Evolutionary conservation across 805 yeast species (phyloP).

Genomic region (Wickerhamiella lipophila): DNA sequence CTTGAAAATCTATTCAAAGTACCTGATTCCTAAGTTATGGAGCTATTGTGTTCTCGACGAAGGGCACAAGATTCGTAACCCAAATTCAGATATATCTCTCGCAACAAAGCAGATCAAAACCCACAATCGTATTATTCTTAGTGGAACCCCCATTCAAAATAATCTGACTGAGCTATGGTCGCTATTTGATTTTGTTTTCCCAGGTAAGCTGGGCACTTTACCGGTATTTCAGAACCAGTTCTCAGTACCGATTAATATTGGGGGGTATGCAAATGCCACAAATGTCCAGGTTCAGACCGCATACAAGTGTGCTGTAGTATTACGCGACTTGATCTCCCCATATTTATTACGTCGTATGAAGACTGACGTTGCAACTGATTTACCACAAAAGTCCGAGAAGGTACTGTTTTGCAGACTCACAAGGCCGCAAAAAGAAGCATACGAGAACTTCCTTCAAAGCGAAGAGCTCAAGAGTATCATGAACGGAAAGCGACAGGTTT

Average conservation of each 20-base stretch:
- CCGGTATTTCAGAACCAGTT: slow-evolving; percentile 92
- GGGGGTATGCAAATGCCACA: slow-evolving; percentile 97
- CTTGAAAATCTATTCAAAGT: slow-evolving; percentile 50
- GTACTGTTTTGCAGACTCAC: slow-evolving; percentile 86
- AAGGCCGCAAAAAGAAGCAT: slow-evolving; percentile 55
- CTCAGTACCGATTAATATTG: slow-evolving; percentile 81
- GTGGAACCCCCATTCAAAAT: slow-evolving; percentile 96
- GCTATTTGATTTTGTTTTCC: slow-evolving; percentile 85
- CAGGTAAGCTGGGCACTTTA: slow-evolving; percentile 86
- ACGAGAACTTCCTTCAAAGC: slow-evolving; percentile 60
- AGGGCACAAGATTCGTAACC: slow-evolving; percentile 94
- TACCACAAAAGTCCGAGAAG: slow-evolving; percentile 88
- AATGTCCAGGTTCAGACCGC: slow-evolving; percentile 94
- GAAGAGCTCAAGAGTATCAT: slow-evolving; percentile 61
- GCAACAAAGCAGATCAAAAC: slow-evolving; percentile 76
- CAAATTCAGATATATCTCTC: slow-evolving; percentile 77
- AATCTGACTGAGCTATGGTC: slow-evolving; percentile 89
- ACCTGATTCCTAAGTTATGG: slow-evolving; percentile 62
- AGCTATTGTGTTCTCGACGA: slow-evolving; percentile 87
- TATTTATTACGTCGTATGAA: slow-evolving; percentile 77
- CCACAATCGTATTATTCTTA: slow-evolving; percentile 70
- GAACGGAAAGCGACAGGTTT: slow-evolving; percentile 64
- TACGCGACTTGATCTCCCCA: slow-evolving; percentile 81
- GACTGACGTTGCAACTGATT: slow-evolving; percentile 85
- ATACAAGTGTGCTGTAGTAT: slow-evolving; percentile 84